Evolutionary conservation across 2,329 filamentous ascomycete species (phyloP).

Genomic region (Colletotrichum nymphaeae): DNA sequence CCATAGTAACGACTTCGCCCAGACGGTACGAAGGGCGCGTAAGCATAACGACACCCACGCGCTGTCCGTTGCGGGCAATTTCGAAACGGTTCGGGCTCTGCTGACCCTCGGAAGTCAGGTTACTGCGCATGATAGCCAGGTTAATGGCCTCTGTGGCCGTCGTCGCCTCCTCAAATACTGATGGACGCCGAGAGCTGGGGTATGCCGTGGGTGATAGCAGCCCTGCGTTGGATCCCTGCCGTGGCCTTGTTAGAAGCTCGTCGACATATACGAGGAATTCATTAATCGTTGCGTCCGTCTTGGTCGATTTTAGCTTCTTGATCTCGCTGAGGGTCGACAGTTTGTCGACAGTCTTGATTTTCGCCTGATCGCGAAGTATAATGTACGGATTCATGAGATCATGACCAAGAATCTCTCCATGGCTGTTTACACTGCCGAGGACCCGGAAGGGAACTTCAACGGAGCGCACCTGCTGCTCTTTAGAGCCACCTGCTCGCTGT

Average conservation of each 20-base stretch:
- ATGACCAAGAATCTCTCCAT: conserved; percentile 90
- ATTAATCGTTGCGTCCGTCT: conserved; percentile 51
- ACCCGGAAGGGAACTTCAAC: conserved; percentile 94
- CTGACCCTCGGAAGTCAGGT: conserved; percentile 73
- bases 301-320: conserved; percentile 32
- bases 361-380: conserved; percentile 84
- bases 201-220: conserved; percentile 79
- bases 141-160: conserved; percentile 89
- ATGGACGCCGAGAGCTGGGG: conserved; percentile 66
- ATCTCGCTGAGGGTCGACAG: conserved; percentile 34
- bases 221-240: conserved; percentile 64
- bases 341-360: conserved; percentile 65
- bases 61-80: conserved; percentile 90
- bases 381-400: conserved; percentile 96
- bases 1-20: conserved; percentile 86
- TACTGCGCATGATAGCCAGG: conserved; percentile 87
- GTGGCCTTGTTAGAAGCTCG: conserved; percentile 73
- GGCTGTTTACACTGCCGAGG: conserved; percentile 88
- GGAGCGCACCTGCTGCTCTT: conserved; percentile 87
- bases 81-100: conserved; percentile 94
- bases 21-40: conserved; percentile 89
- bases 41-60: conserved; percentile 91
- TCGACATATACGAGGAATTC: conserved; percentile 84
- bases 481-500: conserved; percentile 82
- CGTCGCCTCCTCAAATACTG: conserved; percentile 64